Evolutionary conservation across 169 alveolate genomes (phyloP), one percentile per base, ranked within the genome.

Genomic region (Cryptosporidium tyzzeri): DNA sequence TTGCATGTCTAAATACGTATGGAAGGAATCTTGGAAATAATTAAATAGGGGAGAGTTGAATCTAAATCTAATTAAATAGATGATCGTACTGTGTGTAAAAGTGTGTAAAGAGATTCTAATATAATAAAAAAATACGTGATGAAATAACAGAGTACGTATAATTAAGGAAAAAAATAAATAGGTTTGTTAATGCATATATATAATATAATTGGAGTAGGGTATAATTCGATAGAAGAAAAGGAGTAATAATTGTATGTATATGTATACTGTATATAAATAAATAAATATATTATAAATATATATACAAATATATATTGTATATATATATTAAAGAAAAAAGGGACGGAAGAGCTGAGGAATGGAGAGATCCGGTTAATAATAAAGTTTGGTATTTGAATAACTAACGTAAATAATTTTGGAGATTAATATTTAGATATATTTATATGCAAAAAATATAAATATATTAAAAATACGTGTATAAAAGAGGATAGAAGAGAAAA

Each of bases 1-100:
- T n/a, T n/a, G 67, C 67, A 59, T 59, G 69, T 59, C 69, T 59
- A 18, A 59, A 59, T 59, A 59, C 69, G 69, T 59, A 59, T 3
- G 14, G 44, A 51, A 6, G 51, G 71, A 65, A 65, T 65, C 71
- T 65, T 65, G 48, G 26, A 35, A 37, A 65, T 33, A 29, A 65
- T 65, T 59, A 18, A 29, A 65, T 31, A 65, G 71, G 71, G 50
- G 48, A 31, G 10, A 9, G 33, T 26, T 21, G 50, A 65, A 31
- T 59, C 69, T 59, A 23, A 65, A 65, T 65, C 41, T 65, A 65
- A 65, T 33, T 65, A 65, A 65, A 37, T 31, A 65, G 50, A 31
- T 31, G 71, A 33, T 33, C 50, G 4, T 21, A 65, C 14, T 33
- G 71, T 65, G 71, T 65, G 71, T 65, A 65, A 65, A 65, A 26